Base-by-base conservation (phyloP, 257 asterid species). In the Solanum peruvianum region DNA sequence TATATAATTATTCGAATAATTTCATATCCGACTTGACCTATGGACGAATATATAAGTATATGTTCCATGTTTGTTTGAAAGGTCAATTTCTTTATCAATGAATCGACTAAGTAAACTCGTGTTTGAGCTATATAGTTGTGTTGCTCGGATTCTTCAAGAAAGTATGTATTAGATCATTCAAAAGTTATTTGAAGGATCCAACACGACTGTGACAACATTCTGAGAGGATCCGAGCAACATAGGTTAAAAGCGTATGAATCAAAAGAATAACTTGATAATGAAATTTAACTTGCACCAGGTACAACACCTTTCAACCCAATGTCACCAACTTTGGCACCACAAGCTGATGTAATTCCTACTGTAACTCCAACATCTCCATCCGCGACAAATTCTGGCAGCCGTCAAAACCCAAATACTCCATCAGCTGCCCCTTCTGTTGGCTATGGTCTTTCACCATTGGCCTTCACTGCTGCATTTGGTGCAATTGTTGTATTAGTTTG, bases 281-380 rank as follows among this genome's bases (percentile, higher is more conserved):
- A 11, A 11, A 18, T 72, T 76, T 31, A 10, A 12, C 62, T 67
- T 52, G 7, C 29, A 66, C 88, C 88, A 90, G 92, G 49, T 71
- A 39, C 91, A 0, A 56, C 52, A 4, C 80, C n/a, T 52, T 87
- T 86, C 4, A 23, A 12, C 20, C 86, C 85, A 42, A 69, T 64
- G 25, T 85, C 92, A 64, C 92, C 92, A 75, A 13, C 84, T 60
- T 86, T 85, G 87, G 90, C 91, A 71, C 92, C 91, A 27, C 87
- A 81, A 29, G 83, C 75, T 7, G 84, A 88, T 21, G 62, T 64
- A 56, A 82, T 73, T 60, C 88, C 91, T 16, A 73, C 80, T 31
- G n/a, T 41, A 14, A 27, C 88, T 62, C 92, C 92, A 25, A 71
- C 91, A 39, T 56, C 86, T 45, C 75, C 89, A 21, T 58, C 89